Base-by-base conservation (phyloP, 2,329 filamentous ascomycete species). In the Phyllosticta paracitricarpa region DNA sequence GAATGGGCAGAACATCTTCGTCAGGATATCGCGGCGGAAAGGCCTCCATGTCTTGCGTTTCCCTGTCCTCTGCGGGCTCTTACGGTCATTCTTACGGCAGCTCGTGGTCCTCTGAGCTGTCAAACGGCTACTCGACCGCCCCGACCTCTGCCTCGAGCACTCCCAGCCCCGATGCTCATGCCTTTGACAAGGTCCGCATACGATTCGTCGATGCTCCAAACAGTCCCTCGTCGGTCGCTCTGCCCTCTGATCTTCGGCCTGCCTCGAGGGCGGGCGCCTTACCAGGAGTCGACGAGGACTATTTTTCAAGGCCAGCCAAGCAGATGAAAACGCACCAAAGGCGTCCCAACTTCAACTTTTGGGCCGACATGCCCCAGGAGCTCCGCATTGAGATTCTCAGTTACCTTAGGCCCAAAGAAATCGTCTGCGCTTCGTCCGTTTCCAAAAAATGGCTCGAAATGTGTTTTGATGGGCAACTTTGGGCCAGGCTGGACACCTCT, bases 401-500 rank as follows among this genome's bases (percentile, higher is more conserved):
- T 4, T 91, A 88, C 67, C 79, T 97, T 22, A 79, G 80, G 28
- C 91, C 92, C 0, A 91, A 86, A 69, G 87, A 97, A 71, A 82
- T 97, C 35, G 85, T 97, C 10, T 83, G 86, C 62, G 83, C 84
- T 61, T 96, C 93, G 0, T 78, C 84, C 19, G 88, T 94, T 22
- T 93, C 86, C 70, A 91, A 86, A 72, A 76, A 81, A 5, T 97
- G 94, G 79, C 80, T 96, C 72, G 81, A 82, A 56, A 85, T 89
- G 75, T 97, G 93, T 75, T 96, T 93, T 68, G 93, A 99, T 72
- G 94, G 94, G 1, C 94, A 99, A 75, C 77, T 97, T 17, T 99
- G 94, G 94, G 86, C 85, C 3, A 84, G 82, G 52, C 82, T 97
- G 56, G 91, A 97, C 59, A 78, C 89, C 1, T 87, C 91, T 7